Evolutionary conservation across 495 filamentous ascomycete species (phyloP).

Genomic region (Hyaloscypha hepaticicola): DNA sequence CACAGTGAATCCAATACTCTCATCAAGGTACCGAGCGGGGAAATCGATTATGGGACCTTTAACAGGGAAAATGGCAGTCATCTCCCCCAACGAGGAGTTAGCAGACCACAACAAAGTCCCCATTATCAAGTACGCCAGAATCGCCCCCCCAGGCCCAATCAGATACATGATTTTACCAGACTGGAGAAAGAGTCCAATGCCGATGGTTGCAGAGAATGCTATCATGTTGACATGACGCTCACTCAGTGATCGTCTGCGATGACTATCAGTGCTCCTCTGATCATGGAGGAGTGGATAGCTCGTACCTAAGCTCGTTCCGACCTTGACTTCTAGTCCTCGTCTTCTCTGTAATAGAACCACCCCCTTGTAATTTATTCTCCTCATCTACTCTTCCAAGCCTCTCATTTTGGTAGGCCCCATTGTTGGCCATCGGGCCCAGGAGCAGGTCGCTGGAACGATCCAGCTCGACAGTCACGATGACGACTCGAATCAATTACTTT

Average conservation of each 20-base stretch:
- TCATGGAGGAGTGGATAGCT: neutral
- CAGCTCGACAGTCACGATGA: neutral
- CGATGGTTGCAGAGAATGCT: constrained; percentile 13
- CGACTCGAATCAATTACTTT: neutral
- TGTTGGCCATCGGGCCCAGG: neutral
- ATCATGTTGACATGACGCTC: constrained; percentile 19
- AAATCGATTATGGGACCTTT: constrained; percentile 48
- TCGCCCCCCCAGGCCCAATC: constrained; percentile 36
- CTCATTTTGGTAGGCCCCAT: neutral
- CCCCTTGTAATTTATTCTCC: neutral
- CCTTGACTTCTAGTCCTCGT: constrained; percentile 1
- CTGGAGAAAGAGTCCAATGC: constrained; percentile 34
- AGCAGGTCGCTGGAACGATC: neutral
- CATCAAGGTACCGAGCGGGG: constrained; percentile 43
- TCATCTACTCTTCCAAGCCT: neutral
- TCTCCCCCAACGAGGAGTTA: constrained; percentile 46
- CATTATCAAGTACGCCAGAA: constrained; percentile 39
- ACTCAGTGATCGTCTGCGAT: constrained; percentile 3
- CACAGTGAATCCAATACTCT: constrained; percentile 44
- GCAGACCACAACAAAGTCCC: constrained; percentile 48
- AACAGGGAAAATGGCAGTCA: constrained; percentile 49
- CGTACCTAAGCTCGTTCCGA: constrained; percentile 7
- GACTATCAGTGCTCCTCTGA: neutral
- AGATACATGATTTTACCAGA: constrained; percentile 33
- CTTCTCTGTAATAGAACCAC: neutral